Evolutionary conservation across 208 protist genomes (phyloP), one percentile per base, ranked within the genome.

Genomic region (Leishmania arabica): DNA sequence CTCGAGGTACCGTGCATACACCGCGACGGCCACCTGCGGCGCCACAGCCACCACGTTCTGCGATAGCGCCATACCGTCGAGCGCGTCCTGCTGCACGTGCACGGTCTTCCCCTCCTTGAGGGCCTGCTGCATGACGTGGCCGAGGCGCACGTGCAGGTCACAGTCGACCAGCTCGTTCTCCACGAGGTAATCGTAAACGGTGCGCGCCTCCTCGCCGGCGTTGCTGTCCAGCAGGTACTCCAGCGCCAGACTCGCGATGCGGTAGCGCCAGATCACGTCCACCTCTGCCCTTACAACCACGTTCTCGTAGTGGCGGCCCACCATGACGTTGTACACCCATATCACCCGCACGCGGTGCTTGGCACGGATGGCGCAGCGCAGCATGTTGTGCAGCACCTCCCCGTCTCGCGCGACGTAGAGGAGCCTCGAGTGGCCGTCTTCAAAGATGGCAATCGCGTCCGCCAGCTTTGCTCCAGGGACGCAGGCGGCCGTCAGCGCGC

Each of bases 251-350:
- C 84, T 69, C 65, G 90, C 87, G 82, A 97, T 95, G 60, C 93
- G 92, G 83, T 91, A 97, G 72, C 89, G 91, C 93, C 93, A 96
- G 40, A 97, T 87, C n/a, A 86, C 80, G 53, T 95, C 91, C 27
- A 97, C 77, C 83, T 94, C 91, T 0, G 90, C 91, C 54, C 95
- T 91, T 34, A 95, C 93, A 4, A 96, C 68, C 45, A 92, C 90
- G 81, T 97, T 97, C 84, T 97, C 95, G 84, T 96, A 96, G 82
- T 90, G 83, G 24, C 93, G 87, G 21, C 95, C 95, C 8, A 94
- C 91, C 92, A 96, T 95, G 5, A 93, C 81, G 83, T 96, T 96
- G 85, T 95, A 95, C 1, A 96, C 92, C 93, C 95, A 97, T 93
- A 97, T 96, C 47, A 97, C 90, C 27, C 95, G 93, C 74, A 92